Conservation (phyloP, 768 basidiomycete genomes). For the Pleurotus ostreatus region DNA sequence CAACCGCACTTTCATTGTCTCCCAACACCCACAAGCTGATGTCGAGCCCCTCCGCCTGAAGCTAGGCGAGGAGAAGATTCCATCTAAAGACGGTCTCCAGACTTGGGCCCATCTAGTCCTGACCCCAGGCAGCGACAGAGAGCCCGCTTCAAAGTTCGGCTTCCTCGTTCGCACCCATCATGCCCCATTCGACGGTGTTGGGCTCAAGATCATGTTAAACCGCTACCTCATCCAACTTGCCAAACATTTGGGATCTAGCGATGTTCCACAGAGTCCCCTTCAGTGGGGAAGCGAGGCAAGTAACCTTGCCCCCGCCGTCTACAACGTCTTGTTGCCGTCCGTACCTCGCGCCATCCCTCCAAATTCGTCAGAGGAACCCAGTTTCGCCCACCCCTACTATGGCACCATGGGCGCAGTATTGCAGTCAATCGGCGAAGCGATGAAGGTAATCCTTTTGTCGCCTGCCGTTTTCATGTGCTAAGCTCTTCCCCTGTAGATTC, state of each 20-base stretch:
- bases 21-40: conserved; percentile 10
- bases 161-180: conserved; percentile 20
- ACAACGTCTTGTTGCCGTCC: conserved; percentile 7
- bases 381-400: conserved; percentile 12
- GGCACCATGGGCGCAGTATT: too few relatives aligned
- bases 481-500: conserved; percentile 1
- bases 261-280: not conserved
- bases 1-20: conserved; percentile 13
- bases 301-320: conserved; percentile 16
- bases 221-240: conserved; percentile 13
- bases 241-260: not conserved
- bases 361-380: conserved; percentile 12
- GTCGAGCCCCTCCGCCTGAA: conserved; percentile 16
- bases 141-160: conserved; percentile 11
- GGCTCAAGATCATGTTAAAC: conserved; percentile 17
- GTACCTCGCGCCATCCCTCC: conserved; percentile 14
- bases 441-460: too few relatives aligned
- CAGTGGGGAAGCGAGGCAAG: conserved; percentile 17
- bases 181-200: conserved; percentile 20
- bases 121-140: not conserved
- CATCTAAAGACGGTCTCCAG: conserved; percentile 15
- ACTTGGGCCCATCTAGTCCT: conserved; percentile 20
- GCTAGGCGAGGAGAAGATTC: conserved; percentile 11
- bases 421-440: too few relatives aligned
- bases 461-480: too few relatives aligned